Evolutionary conservation across 78 protist genomes (phyloP), one percentile per base, ranked within the genome.

Genomic region (Dictyostelium citrinum): DNA sequence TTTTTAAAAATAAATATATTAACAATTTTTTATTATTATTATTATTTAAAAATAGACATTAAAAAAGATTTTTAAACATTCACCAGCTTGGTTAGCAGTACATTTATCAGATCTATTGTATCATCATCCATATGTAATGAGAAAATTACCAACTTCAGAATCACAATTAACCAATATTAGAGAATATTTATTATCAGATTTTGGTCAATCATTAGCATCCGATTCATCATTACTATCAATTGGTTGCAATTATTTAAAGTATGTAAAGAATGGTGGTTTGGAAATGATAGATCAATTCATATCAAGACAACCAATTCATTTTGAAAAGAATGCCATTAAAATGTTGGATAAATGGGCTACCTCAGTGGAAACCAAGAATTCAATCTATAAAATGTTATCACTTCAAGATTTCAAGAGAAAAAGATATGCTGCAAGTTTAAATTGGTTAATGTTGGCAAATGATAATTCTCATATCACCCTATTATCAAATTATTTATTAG

Each of bases 111-210:
- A 88, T 78, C 49, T 88, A 67, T 64, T 88, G 6, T 76, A 78
- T n/a, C 93, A 88, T 64, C 93, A 88, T 78, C 93, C 93, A 58
- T 88, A 88, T 49, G 31, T 88, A 5, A 35, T 88, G 67, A 88
- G 71, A 41, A 76, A 78, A 35, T 39, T 46, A 29, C 39, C 17
- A 17, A 6, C 5, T 37, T 68, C 70, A 14, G 41, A 17, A 49
- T 88, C 93, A 33, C 72, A 71, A 46, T 51, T 88, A 12, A 10
- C 79, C 1, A 43, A 58, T 20, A 46, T 67, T 22, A 41, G 93
- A 64, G 74, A 88, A 27, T 17, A 27, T 35, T 43, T 88, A 22
- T 27, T 88, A 10, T 31, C 58, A 7, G 85, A 78, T 31, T 78
- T 77, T 88, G 93, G 72, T 11, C 85, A 78, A 35, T 24, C 72